Evolutionary conservation across 169 alveolate species (phyloP), one percentile per base, ranked within the genome.

Genomic region (Blepharisma undulans): DNA sequence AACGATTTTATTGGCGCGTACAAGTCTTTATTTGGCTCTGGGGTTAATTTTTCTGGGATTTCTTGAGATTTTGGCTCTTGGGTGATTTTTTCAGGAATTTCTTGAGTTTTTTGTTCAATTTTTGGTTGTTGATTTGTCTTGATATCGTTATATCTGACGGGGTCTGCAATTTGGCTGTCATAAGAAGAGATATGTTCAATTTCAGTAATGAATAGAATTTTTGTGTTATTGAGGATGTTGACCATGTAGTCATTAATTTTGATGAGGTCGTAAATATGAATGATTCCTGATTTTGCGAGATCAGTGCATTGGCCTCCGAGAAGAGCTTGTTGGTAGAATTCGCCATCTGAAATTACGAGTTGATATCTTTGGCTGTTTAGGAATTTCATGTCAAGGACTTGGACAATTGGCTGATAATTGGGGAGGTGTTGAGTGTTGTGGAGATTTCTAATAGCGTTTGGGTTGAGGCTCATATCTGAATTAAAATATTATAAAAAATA

Each of bases 1-100:
- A 95, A 90, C 29, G 93, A 93, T 71, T 93, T 95, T 21, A 95
- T 87, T 72, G 97, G 95, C 18, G 95, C 72, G 32, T 27, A 27
- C 61, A n/a, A 25, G 25, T 86, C 91, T 36, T 32, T 84, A 12
- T 12, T 36, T 84, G 5, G 29, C 29, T 29, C 30, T 29, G 48
- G 22, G 22, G 8, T 72, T 72, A 72, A 2, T 72, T 48, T 48
- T 48, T 72, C 33, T 0, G 29, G 80, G 79, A 72, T 72, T 18
- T 22, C 36, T 3, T 4, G 36, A 7, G 10, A 14, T 74, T 29
- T 74, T 74, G 7, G 33, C 0, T 25, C 80, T 74, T 8, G 80
- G 33, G 10, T 18, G 7, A 18, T 8, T 21, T 59, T 61, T 29
- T 25, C 25, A 29, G 86, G 86, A 18, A 74, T 22, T 22, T 74